Conservation (phyloP, 805 yeast species). For the Ogataea zsoltii region DNA sequence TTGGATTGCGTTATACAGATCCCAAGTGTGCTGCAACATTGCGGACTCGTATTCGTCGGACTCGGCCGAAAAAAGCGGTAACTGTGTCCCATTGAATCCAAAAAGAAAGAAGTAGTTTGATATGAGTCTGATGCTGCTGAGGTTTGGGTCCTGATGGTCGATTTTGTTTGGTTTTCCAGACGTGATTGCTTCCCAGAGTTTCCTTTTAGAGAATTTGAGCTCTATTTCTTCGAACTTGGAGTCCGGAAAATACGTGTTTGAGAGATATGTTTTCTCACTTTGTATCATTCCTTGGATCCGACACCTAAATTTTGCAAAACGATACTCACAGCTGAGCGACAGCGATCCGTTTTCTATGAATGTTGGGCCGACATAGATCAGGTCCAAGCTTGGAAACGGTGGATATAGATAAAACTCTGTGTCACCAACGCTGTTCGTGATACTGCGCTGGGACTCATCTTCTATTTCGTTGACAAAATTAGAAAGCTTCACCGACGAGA, state of each 20-base stretch:
- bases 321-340: constrained; percentile 25
- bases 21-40: constrained; percentile 9
- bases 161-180: background rate
- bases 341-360: constrained; percentile 32
- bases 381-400: constrained; percentile 29
- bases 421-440: constrained; percentile 1
- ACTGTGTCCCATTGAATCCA: constrained; percentile 23
- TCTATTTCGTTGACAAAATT: constrained; percentile 9
- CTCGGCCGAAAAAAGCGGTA: constrained; percentile 16
- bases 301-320: constrained; percentile 26
- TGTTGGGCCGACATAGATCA: constrained; percentile 29
- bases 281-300: constrained; percentile 29
- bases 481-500: constrained; percentile 12
- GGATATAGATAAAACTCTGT: constrained; percentile 24
- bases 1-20: constrained; percentile 22
- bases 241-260: constrained; percentile 26
- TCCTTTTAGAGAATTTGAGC: constrained; percentile 9
- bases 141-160: constrained; percentile 5
- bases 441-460: background rate
- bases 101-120: constrained; percentile 25
- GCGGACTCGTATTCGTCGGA: constrained; percentile 12
- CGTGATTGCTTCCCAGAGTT: constrained; percentile 6
- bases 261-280: constrained; percentile 27
- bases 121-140: constrained; percentile 17
- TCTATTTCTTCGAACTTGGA: constrained; percentile 24